Conservation (phyloP, 225 moss, liverwort and hornwort genomes). For the Rhytidiadelphus loreus region DNA sequence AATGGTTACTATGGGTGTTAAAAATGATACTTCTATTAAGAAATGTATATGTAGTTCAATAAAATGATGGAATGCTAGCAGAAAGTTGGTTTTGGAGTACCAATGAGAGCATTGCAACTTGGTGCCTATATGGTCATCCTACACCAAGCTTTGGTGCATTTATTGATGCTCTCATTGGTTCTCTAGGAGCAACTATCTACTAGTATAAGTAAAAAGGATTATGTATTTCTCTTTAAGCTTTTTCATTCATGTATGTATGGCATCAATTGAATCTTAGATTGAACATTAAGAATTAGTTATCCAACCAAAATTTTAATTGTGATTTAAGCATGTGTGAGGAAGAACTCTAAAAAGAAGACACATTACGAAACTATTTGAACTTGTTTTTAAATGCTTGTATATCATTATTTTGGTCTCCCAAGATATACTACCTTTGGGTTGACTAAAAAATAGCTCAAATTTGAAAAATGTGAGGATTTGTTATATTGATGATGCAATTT, state of each 20-base stretch:
- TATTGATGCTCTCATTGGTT: rapidly evolving
- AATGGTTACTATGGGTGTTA: too few species aligned
- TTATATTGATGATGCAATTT: neutral
- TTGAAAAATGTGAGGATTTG: neutral
- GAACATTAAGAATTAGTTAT: neutral
- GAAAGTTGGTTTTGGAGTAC: neutral
- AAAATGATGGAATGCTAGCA: neutral
- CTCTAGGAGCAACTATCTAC: neutral
- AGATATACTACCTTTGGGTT: rapidly evolving
- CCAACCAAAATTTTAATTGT: neutral
- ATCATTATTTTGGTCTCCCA: neutral
- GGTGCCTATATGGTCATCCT: rapidly evolving
- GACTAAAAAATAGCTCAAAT: neutral
- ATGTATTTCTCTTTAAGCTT: neutral
- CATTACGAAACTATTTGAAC: neutral
- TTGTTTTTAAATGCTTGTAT: neutral
- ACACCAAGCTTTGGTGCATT: neutral
- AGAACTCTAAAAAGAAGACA: neutral
- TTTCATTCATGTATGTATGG: neutral
- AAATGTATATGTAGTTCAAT: neutral
- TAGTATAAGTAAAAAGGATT: neutral
- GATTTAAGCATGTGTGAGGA: rapidly evolving
- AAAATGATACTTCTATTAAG: neutral
- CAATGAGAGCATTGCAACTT: neutral
- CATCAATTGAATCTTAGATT: rapidly evolving